Conservation (phyloP, 2,329 filamentous ascomycete species). For the Fusarium bulbicola region DNA sequence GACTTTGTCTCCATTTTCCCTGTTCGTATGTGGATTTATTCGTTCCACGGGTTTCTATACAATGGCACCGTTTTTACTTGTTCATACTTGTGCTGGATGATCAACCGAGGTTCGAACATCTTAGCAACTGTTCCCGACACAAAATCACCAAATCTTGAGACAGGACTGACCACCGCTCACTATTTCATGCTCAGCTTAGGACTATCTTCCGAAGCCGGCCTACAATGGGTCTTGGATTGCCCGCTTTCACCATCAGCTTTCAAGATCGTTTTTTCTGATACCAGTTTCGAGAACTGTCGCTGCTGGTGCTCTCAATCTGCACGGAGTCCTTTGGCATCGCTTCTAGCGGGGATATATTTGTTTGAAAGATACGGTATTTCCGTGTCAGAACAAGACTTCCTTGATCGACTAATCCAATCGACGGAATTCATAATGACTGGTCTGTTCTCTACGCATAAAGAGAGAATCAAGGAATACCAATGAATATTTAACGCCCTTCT, state of each 20-base stretch:
- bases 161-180: background rate
- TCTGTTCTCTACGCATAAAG: accelerated
- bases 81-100: background rate
- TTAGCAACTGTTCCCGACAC: too few relatives aligned
- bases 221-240: background rate
- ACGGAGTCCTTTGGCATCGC: too few relatives aligned
- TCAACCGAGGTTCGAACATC: background rate
- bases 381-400: too few relatives aligned
- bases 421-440: background rate
- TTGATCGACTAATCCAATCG: too few relatives aligned
- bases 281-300: accelerated
- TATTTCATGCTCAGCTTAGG: background rate
- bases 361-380: too few relatives aligned
- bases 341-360: too few relatives aligned
- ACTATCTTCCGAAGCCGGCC: too few relatives aligned
- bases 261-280: accelerated
- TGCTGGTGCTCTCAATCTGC: background rate
- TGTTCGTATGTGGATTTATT: background rate
- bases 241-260: background rate
- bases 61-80: background rate
- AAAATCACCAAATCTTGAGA: background rate
- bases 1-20: background rate
- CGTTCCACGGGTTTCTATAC: too few relatives aligned
- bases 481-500: background rate
- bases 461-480: accelerated